Conservation (phyloP, 2,329 filamentous ascomycete genomes). For the Xylariaceae sp. region DNA sequence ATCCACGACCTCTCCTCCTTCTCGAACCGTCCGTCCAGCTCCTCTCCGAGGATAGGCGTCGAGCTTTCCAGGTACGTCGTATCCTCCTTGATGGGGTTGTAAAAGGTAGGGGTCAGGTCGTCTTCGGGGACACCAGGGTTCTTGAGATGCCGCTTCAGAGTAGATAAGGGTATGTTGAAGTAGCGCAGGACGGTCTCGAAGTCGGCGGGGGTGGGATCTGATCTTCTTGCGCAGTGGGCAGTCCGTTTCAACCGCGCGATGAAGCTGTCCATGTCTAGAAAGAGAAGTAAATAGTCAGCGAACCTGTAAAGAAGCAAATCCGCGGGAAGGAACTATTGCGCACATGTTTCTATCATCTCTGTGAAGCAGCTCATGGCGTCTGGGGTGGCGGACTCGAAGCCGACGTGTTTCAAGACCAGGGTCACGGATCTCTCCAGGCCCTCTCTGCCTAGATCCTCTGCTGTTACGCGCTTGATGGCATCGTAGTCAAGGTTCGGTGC, state of each 20-base stretch:
- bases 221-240: slow-evolving; percentile 47
- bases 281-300: slow-evolving; percentile 20
- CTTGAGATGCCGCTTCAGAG: slow-evolving; percentile 53
- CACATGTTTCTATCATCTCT: slow-evolving; percentile 54
- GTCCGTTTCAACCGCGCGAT: slow-evolving; percentile 45
- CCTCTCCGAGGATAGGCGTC: slow-evolving; percentile 46
- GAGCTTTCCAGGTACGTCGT: slow-evolving; percentile 36
- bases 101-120: slow-evolving; percentile 37
- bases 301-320: not conserved
- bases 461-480: slow-evolving; percentile 21
- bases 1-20: slow-evolving; percentile 55
- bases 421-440: slow-evolving; percentile 54
- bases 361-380: slow-evolving; percentile 59
- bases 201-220: slow-evolving; percentile 52
- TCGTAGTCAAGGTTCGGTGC: slow-evolving; percentile 10
- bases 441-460: slow-evolving; percentile 34
- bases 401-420: slow-evolving; percentile 53
- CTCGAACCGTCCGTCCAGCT: slow-evolving; percentile 56
- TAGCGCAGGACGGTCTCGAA: slow-evolving; percentile 51
- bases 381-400: slow-evolving; percentile 51
- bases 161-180: slow-evolving; percentile 48
- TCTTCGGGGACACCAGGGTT: slow-evolving; percentile 46
- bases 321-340: slow-evolving; percentile 21
- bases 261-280: slow-evolving; percentile 49
- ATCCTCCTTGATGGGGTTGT: slow-evolving; percentile 36